Evolutionary conservation across 83 land plant species (phyloP), one percentile per base, ranked within the genome.

Genomic region (Thuja plicata): DNA sequence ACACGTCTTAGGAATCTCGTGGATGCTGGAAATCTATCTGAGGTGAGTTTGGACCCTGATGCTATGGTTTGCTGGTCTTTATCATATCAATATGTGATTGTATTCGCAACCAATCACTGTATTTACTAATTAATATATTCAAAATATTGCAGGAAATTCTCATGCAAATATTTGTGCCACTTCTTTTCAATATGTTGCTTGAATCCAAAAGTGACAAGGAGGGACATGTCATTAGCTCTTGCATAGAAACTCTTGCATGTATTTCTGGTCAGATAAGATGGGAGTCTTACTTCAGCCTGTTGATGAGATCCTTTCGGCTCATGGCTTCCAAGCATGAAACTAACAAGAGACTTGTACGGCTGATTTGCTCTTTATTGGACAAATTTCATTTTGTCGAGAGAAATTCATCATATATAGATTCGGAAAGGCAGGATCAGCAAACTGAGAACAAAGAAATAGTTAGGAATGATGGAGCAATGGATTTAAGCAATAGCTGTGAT

Each of bases 121-220:
- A 32, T 40, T 66, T 82, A 38, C 46, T 48, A 82, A n/a, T 62
- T 38, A 19, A 71, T 92, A 21, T 35, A 34, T 73, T 50, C 46
- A 37, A 40, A 38, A 30, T 83, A 27, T 89, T 91, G 70, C 95
- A 96, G 99, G 93, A 81, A 8, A 89, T 91, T 57, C 88, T 90
- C n/a, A 88, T 89, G 79, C 94, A 95, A 90, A 92, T 97, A 77
- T 97, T 98, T 88, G 92, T 94, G 27, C 99, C 99, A 48, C 90
- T 98, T 11, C 93, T 97, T 85, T 94, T 94, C 86, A 92, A 89
- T 74, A 94, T 95, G 95, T 50, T 98, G 87, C 92, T 96, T 87
- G 96, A 96, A 82, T 90, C 92, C 60, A 93, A 91, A 91, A 94
- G 94, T 74, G 96, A 93, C 85, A 97, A 95, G 85, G 98, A 92